Base-by-base conservation (phyloP, 75 land plant genomes). In the Sequoia sempervirens region DNA sequence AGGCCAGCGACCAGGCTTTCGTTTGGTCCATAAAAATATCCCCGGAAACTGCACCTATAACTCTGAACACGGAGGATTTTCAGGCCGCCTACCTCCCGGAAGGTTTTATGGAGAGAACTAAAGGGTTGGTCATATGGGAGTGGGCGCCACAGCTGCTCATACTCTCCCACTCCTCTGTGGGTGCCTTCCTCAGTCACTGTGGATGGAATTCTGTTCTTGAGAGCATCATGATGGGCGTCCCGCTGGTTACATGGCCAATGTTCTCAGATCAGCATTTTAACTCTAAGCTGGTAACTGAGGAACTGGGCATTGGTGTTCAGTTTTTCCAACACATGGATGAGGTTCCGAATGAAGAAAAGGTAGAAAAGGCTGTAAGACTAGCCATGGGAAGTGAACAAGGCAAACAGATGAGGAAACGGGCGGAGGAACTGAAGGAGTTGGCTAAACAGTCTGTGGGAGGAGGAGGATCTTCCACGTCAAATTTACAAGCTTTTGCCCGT, bases 101-200 rank as follows among this genome's bases (percentile, higher is more conserved):
- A 61, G 28, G 66, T 6, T 61, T 61, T 61, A 61, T 61, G 75
- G 40, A 80, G 47, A n/a, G 40, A 46, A 11, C 8, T 61, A 61
- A 61, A 28, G 83, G 84, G 17, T 37, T 38, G 84, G 28, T 83
- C 84, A 72, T 72, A 23, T 23, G 66, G 66, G 32, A 47, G 5
- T 83, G 84, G 84, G 84, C 50, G 12, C 84, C 84, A 3, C 84
- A 83, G 18, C 50, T 83, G 23, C 23, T 70, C 6, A 75, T 83
- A 3, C 82, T 75, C 4, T 17, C 53, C 14, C 84, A 83, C 53
- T 6, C 76, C 23, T 75, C 82, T 40, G 38, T 75, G 18, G 81
- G 84, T 38, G 84, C 34, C 20, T 83, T 56, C 61, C 0, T 56
- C 5, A 56, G 26, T 26, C 61, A 56, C 23, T 56, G 61, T 5